Evolutionary conservation across 1,284 basidiomycete species (phyloP).

Genomic region (Singerocomus inundabilis): DNA sequence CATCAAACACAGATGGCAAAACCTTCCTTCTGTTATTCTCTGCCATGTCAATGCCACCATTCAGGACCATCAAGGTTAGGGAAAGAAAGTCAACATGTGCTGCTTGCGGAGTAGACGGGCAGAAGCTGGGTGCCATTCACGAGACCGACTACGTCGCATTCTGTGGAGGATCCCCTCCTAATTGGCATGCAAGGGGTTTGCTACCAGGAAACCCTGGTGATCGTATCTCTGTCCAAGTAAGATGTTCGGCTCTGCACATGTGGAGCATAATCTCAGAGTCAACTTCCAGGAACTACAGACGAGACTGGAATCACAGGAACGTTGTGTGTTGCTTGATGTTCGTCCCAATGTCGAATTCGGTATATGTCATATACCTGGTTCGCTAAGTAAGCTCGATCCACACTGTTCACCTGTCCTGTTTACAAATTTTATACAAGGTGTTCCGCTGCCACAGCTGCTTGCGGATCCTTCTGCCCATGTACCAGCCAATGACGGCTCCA

Average conservation of each 20-base stretch:
- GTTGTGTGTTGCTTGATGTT: slow-evolving; percentile 74
- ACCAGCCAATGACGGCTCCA: slow-evolving; percentile 23
- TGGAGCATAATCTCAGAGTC: background rate
- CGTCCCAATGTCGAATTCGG: slow-evolving; percentile 80
- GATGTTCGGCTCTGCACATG: background rate
- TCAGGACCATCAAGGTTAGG: slow-evolving; percentile 82
- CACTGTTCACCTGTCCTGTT: background rate
- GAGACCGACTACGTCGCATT: slow-evolving; percentile 74
- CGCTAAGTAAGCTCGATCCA: slow-evolving; percentile 59
- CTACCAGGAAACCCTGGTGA: slow-evolving; percentile 34
- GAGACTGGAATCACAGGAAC: slow-evolving; percentile 45
- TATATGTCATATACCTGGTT: slow-evolving; percentile 79
- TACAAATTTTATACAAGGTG: slow-evolving; percentile 43
- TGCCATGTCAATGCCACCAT: slow-evolving; percentile 68
- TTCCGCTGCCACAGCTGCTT: slow-evolving; percentile 64
- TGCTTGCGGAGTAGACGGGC: slow-evolving; percentile 55
- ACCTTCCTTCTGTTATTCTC: slow-evolving; percentile 73
- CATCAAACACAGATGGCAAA: slow-evolving; percentile 44
- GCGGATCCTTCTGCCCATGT: slow-evolving; percentile 51
- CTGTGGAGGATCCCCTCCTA: slow-evolving; percentile 67
- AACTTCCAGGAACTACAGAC: slow-evolving; percentile 12
- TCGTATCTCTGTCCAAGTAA: slow-evolving; percentile 54
- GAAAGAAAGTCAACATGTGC: slow-evolving; percentile 59
- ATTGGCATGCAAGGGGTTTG: slow-evolving; percentile 61
- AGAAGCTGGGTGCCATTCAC: slow-evolving; percentile 44